These are phyloP conservation scores for Entophlyctis helioformis DNA, from an alignment of 192 early-diverging fungal species.

Conservation along the genomic window DNA sequence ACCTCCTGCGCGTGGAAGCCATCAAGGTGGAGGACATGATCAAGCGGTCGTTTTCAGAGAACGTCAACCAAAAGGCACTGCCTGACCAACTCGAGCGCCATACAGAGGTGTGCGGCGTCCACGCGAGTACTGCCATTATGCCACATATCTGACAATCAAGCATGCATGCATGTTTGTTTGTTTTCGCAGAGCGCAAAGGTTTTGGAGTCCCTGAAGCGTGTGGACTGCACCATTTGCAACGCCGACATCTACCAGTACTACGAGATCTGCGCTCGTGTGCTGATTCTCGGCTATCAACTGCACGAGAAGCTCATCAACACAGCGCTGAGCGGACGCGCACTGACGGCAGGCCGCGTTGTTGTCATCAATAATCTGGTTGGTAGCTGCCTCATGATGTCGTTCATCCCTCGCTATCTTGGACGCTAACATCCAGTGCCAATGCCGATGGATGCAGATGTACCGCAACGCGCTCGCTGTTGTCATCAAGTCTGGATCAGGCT, in stretches of 20 bases:
- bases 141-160: too few species aligned
- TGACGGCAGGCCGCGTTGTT: constrained; percentile 61
- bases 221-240: constrained; percentile 73
- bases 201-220: constrained; percentile 43
- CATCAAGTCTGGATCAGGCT: too few species aligned
- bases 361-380: constrained; percentile 77
- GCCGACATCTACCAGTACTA: constrained; percentile 65
- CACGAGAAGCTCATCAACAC: constrained; percentile 41
- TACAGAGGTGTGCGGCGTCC: too few species aligned
- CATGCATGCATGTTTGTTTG: too few species aligned
- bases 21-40: constrained; percentile 98
- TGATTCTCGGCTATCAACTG: constrained; percentile 38
- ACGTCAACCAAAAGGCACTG: constrained; percentile 67
- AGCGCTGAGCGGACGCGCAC: constrained; percentile 47
- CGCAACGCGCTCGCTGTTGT: constrained; percentile 56
- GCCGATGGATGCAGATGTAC: too few species aligned
- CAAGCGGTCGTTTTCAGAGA: constrained; percentile 93
- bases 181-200: constrained; percentile 47
- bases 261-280: constrained; percentile 41
- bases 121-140: too few species aligned
- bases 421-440: too few species aligned
- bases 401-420: too few species aligned
- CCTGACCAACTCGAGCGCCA: constrained; percentile 68
- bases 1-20: constrained; percentile 86
- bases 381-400: too few species aligned